Base-by-base conservation (phyloP, 2,329 filamentous ascomycete genomes). In the Neoascochyta sp. region DNA sequence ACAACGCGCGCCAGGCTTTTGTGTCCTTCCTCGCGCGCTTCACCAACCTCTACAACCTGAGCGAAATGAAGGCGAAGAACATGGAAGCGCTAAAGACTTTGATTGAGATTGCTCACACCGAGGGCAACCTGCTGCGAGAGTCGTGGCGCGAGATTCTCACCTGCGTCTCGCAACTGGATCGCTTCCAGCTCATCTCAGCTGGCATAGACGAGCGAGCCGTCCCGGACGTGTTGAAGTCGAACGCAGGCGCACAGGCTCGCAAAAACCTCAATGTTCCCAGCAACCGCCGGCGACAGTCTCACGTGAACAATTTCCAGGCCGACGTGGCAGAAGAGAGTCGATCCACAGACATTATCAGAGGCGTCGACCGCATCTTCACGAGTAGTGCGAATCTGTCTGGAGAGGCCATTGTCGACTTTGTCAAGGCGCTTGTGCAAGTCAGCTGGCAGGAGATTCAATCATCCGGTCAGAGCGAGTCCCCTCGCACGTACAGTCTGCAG, bases 371-470 rank as follows among this genome's bases (percentile, higher is more conserved):
- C 21, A 96, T 98, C 51, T 98, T 98, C 57, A 94, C 88, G 26
- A 95, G 93, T 56, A 96, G 92, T 0, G 90, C 89, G 7, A 89
- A 93, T 49, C 74, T 98, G 3, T 89, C 85, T 4, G 89, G 89
- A 36, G 88, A 95, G 46, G 89, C 90, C 3, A 98, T 98, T 52
- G 85, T 96, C 1, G 83, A 94, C 60, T 98, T 98, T 60, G 90
- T 95, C 28, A 81, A 81, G 33, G 89, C 92, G 0, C 67, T 98
- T 36, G 94, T 86, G 6, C 88, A 95, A 59, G 90, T 98, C 45
- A 96, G 90, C 63, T 96, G 92, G 92, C 90, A 96, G 55, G 92
- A 98, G 63, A 98, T 98, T 54, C 90, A 93, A 59, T 94, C 92
- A 3, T 96, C 92, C 0, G 92, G 92, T 0, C 86, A 90, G 34